These are phyloP conservation scores for Paspalum vaginatum DNA, from an alignment of 176 grass and related monocot species.

Conservation along the genomic window DNA sequence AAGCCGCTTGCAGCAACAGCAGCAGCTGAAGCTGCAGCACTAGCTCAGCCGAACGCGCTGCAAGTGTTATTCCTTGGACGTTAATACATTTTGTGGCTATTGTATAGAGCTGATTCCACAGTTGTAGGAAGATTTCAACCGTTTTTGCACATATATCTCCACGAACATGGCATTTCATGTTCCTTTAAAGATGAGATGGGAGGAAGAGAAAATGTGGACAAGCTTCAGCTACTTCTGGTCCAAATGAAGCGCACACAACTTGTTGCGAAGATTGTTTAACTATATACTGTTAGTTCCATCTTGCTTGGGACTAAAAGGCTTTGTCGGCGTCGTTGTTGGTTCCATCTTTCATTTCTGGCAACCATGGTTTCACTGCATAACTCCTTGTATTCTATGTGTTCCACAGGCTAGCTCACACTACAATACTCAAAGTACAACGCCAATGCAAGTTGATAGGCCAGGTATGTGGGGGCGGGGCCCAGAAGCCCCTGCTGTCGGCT, in stretches of 20 bases:
- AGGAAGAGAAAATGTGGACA: neutral
- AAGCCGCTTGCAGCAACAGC: too few species aligned
- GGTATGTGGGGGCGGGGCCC: slow-evolving; percentile 60
- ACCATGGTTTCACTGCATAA: slow-evolving; percentile 20
- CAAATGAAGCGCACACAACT: neutral
- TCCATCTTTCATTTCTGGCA: slow-evolving; percentile 12
- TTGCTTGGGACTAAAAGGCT: too few species aligned
- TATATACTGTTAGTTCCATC: neutral
- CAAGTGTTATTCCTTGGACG: neutral
- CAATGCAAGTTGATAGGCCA: slow-evolving; percentile 73
- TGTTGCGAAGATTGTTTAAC: slow-evolving; percentile 18
- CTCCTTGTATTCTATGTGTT: slow-evolving; percentile 33
- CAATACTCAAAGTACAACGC: slow-evolving; percentile 52
- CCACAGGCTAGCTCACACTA: slow-evolving; percentile 66
- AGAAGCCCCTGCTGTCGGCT: slow-evolving; percentile 46
- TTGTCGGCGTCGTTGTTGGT: neutral
- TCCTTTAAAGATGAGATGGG: neutral
- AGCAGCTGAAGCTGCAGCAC: too few species aligned
- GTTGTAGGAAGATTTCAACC: neutral
- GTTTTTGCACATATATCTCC: slow-evolving; percentile 8
- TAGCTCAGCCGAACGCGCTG: too few species aligned
- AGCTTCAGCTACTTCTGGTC: neutral
- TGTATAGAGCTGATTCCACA: neutral
- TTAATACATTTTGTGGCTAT: neutral
- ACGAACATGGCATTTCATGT: neutral